Evolutionary conservation across 495 filamentous ascomycete species (phyloP).

Genomic region (Tuber calosporum): DNA sequence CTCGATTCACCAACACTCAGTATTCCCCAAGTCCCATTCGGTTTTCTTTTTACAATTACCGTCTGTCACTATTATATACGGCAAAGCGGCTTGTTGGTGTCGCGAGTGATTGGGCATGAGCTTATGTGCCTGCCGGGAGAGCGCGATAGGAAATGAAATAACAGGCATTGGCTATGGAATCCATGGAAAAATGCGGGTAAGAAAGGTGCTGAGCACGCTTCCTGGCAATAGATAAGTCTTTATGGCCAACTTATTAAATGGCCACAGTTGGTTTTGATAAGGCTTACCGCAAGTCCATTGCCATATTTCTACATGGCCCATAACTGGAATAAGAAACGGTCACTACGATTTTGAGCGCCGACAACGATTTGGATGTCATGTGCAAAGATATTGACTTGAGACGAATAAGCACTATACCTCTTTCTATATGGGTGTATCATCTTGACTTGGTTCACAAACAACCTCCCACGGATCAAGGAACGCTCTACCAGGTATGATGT

Average conservation of each 20-base stretch:
- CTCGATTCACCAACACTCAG: conserved; percentile 1
- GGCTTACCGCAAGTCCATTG: neutral
- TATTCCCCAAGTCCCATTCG: neutral
- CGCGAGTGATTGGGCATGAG: neutral
- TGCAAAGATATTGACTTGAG: neutral
- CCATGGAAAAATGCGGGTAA: neutral
- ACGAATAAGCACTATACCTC: neutral
- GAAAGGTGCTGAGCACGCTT: neutral
- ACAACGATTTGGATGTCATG: neutral
- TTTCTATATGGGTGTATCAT: neutral
- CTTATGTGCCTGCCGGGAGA: neutral
- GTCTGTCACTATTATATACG: neutral
- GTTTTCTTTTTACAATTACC: neutral
- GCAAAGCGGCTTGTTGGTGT: conserved; percentile 3
- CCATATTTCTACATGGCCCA: neutral
- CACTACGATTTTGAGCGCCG: neutral
- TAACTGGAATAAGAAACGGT: neutral
- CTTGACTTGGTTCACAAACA: neutral
- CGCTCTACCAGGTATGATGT: neutral
- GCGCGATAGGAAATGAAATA: neutral
- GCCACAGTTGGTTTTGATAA: neutral
- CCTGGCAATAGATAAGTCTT: neutral
- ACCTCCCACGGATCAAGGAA: neutral
- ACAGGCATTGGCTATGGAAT: neutral
- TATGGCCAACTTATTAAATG: neutral